A percentile compares a stretch with the other conserved stretches of the same genome.
Conservation (phyloP, 441 rosid species). For the Erysimum pusillum region DNA sequence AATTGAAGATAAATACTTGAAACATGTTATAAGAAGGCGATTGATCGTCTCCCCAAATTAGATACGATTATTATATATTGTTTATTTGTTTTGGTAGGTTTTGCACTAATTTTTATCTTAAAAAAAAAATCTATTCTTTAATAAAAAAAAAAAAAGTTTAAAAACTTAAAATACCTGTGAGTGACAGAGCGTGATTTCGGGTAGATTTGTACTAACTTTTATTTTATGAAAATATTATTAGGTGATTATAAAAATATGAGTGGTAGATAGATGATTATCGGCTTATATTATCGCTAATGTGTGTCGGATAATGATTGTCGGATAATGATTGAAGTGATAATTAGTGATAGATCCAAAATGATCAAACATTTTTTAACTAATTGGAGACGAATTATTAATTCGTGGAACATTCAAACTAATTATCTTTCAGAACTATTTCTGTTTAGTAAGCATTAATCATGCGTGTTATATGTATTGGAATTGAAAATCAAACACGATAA, state of each 20-base stretch:
- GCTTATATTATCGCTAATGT: neutral
- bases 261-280: neutral
- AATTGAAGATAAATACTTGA: neutral
- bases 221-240: neutral
- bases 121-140: neutral
- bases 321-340: neutral
- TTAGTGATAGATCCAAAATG: neutral
- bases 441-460: neutral
- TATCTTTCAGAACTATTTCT: too few species aligned
- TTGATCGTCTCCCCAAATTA: neutral
- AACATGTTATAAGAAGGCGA: neutral
- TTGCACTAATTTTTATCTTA: too few species aligned
- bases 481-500: slow-evolving; percentile 5
- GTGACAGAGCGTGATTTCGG: neutral
- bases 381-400: neutral
- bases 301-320: neutral
- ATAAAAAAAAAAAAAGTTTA: neutral
- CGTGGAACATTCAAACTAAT: neutral
- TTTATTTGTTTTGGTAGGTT: too few species aligned
- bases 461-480: neutral
- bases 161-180: neutral
- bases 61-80: neutral
- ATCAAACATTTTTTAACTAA: neutral
- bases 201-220: neutral
- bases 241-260: too few species aligned